Evolutionary conservation across 129 eudicot species (phyloP), one percentile per base, ranked within the genome.

Genomic region (Tagetes patula): DNA sequence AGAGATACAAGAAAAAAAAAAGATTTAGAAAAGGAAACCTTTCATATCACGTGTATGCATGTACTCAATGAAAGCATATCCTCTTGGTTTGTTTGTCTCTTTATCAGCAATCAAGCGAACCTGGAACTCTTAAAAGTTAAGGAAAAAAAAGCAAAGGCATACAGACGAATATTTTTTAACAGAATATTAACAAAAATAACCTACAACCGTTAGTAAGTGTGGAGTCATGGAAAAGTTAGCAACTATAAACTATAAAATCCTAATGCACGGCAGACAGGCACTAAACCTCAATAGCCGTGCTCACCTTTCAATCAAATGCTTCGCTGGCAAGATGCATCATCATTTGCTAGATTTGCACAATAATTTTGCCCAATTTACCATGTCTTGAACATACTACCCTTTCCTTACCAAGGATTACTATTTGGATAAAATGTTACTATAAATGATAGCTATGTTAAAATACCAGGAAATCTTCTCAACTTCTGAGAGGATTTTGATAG

Each of bases 31-130:
- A 66, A 67, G 10, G 61, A 66, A 30, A 94, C 99, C 91, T 90
- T 94, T 94, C 99, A 94, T 94, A 77, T 94, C 99, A n/a, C 97
- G 91, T 39, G 96, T 94, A 74, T 94, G 99, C 81, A 91, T 81
- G 74, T 84, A 90, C 73, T 94, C 99, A 33, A 94, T 94, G 76
- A 94, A 94, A 45, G 97, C 99, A 82, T 94, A 90, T 69, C 99
- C 99, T 85, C 90, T 84, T 37, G 99, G 97, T 73, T 90, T 90
- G 78, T 83, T 94, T 11, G 90, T 69, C 63, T 85, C 90, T 71
- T 88, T 88, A 69, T 94, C 97, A 36, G 84, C 81, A 42, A 89
- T 82, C 91, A 94, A 81, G 41, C 90, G 95, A 49, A 94, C 99
- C 99, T 90, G 96, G 37, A 89, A 83, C 64, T 49, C 84, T 59